Evolutionary conservation across 805 yeast genomes (phyloP).

Genomic region (Candida easanensis): DNA sequence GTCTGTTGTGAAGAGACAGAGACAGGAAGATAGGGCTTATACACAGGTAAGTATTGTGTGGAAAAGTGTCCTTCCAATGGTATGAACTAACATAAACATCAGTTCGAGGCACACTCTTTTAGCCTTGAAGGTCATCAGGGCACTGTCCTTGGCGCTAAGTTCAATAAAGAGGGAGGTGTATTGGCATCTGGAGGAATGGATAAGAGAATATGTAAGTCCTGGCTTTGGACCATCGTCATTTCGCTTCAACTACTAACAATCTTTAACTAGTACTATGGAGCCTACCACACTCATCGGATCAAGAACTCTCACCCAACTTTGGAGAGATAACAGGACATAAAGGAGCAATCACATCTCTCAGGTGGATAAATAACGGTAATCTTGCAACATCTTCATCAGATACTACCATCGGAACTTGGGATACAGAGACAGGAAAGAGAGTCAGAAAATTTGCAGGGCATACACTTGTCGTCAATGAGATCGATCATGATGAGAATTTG

Average conservation of each 20-base stretch:
- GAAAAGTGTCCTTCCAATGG: neutral
- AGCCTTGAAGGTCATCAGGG: constrained; percentile 52
- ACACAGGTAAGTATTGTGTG: constrained; percentile 3
- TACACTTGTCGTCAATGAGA: constrained; percentile 51
- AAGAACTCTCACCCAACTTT: constrained; percentile 31
- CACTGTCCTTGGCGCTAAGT: constrained; percentile 49
- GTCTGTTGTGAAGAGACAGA: constrained; percentile 37
- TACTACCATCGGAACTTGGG: constrained; percentile 59
- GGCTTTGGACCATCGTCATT: neutral
- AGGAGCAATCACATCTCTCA: constrained; percentile 58
- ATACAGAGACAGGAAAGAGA: constrained; percentile 52
- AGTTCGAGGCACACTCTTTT: constrained; percentile 24
- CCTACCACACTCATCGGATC: constrained; percentile 22
- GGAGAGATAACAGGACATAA: constrained; percentile 56
- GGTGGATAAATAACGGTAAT: constrained; percentile 49
- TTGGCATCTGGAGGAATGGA: constrained; percentile 68
- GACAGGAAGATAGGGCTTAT: constrained; percentile 10
- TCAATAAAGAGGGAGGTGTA: constrained; percentile 47
- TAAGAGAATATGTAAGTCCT: constrained; percentile 33
- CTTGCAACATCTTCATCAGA: constrained; percentile 61
- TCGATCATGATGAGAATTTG: constrained; percentile 36
- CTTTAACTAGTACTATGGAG: constrained; percentile 21
- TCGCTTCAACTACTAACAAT: neutral
- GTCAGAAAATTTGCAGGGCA: constrained; percentile 54
- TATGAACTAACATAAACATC: constrained; percentile 6